Conservation (phyloP, 2,329 filamentous ascomycete species). For the Fusarium staphyleae region DNA sequence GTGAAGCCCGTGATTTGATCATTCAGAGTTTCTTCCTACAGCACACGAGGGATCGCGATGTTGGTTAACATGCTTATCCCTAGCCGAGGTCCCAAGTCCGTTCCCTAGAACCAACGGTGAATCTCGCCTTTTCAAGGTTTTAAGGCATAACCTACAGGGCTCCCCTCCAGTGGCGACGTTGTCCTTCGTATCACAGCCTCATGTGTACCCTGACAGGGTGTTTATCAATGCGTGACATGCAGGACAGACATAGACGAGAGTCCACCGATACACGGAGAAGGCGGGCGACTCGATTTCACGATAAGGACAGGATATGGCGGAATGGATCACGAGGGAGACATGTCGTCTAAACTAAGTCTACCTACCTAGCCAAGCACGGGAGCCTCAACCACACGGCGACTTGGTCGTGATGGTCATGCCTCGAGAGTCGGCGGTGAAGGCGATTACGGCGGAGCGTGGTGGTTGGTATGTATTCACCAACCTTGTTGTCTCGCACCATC, state of each 20-base stretch:
- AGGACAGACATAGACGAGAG: constrained; percentile 19
- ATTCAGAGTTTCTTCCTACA: no score
- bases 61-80: no score
- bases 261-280: constrained; percentile 1
- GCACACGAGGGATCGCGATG: no score
- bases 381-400: constrained; percentile 24
- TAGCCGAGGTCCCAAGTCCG: no score
- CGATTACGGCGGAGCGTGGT: neutral
- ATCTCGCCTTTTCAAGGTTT: no score
- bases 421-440: constrained; percentile 3
- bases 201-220: no score
- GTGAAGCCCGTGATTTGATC: constrained; percentile 20
- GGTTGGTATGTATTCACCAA: no score
- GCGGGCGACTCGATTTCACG: constrained; percentile 3
- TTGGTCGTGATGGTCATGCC: constrained; percentile 2
- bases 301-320: no score
- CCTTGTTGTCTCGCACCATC: neutral
- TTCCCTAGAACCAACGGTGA: no score
- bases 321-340: constrained; percentile 1
- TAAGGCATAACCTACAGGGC: neutral
- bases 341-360: no score
- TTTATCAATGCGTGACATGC: constrained; percentile 6
- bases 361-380: no score
- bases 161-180: constrained; percentile 5
- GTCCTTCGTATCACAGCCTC: constrained; percentile 27